phyloP scores from a whole-genome alignment of 2,329 filamentous ascomycete genomes.

The Ceratocystis cubensis region DNA sequence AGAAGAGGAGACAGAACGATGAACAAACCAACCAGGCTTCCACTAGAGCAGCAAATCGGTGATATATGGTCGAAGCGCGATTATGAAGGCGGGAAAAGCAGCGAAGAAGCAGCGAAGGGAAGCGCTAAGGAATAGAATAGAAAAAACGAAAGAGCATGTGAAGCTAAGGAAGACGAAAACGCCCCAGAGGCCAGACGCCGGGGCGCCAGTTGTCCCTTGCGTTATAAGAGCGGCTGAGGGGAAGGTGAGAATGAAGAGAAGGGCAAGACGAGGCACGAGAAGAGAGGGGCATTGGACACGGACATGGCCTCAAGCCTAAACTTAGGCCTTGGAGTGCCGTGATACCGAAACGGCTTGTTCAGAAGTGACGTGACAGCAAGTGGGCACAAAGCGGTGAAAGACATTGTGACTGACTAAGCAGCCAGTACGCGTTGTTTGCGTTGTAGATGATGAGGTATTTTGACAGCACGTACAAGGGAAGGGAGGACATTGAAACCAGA shows the following conservation, averaged over 20 bases:
- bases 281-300: not conserved
- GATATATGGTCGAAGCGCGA: constrained; percentile 1
- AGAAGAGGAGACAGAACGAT: not conserved
- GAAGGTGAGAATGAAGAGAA: not conserved
- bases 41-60: not conserved
- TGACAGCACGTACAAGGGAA: not conserved
- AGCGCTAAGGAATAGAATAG: not conserved
- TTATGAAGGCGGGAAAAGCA: constrained; percentile 3
- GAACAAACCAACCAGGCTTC: not conserved
- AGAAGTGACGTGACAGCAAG: constrained; percentile 6
- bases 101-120: constrained; percentile 5
- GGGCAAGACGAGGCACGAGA: not conserved
- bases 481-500: not conserved
- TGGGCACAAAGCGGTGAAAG: constrained; percentile 5
- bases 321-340: not conserved
- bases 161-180: not conserved
- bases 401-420: not conserved
- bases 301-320: not conserved
- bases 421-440: not conserved
- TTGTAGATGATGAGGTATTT: not conserved
- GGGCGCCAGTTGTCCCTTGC: not conserved
- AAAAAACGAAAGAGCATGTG: not conserved
- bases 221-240: not conserved
- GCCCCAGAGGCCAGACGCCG: not conserved
- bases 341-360: constrained; percentile 3